Percentiles rank a stretch among this genome's conserved stretches.
Conservation (phyloP, 257 asterid genomes). For the Nicotiana tomentosiformis region DNA sequence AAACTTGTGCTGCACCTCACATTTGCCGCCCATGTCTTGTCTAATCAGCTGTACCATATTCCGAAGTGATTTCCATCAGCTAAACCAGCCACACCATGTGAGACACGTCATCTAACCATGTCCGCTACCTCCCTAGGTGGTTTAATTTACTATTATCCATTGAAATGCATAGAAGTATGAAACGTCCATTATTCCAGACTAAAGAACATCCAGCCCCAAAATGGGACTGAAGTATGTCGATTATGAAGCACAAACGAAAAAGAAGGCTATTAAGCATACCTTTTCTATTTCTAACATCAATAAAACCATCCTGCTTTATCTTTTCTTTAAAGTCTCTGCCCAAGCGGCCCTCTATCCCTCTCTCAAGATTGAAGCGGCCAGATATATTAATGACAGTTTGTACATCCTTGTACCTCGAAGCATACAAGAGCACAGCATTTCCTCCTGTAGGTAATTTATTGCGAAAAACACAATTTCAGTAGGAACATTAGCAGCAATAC, state of each 20-base stretch:
- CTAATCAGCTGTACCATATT: neutral
- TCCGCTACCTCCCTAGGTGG: neutral
- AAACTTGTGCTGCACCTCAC: neutral
- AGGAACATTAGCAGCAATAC: neutral
- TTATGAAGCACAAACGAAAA: neutral
- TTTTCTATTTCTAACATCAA: slow-evolving; percentile 64
- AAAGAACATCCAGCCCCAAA: neutral
- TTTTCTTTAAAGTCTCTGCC: slow-evolving; percentile 57
- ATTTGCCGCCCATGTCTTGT: neutral
- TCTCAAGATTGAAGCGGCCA: slow-evolving; percentile 66
- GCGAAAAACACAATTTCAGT: neutral
- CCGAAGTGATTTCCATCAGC: neutral
- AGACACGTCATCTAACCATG: neutral
- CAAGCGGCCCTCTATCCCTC: slow-evolving; percentile 87
- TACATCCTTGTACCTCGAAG: slow-evolving; percentile 52
- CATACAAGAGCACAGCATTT: slow-evolving; percentile 79
- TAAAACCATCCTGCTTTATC: slow-evolving; percentile 51
- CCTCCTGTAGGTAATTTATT: slow-evolving; percentile 59
- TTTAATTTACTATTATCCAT: neutral
- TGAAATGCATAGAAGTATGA: neutral
- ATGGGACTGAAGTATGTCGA: neutral
- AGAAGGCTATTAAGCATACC: slow-evolving; percentile 30
- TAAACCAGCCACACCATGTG: neutral
- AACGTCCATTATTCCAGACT: neutral
- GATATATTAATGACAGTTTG: slow-evolving; percentile 58